Percentiles rank a stretch among this genome's conserved stretches.
Conservation (phyloP, 1,284 basidiomycete genomes). For the Psilocybe mexicana region DNA sequence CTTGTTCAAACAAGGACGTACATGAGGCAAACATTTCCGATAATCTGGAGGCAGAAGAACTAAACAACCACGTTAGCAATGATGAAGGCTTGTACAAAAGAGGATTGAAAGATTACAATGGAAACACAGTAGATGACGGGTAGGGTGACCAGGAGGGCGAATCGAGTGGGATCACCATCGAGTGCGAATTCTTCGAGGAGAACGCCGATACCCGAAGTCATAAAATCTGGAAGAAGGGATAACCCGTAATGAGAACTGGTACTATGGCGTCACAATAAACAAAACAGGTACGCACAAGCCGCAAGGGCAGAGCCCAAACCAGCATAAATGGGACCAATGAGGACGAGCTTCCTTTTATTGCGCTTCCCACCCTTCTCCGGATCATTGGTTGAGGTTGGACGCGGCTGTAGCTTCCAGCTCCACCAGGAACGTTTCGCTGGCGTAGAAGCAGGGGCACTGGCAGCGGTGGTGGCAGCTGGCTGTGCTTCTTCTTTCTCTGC, state of each 20-base stretch:
- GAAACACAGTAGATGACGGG: slow-evolving; percentile 76
- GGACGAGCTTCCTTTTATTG: slow-evolving; percentile 41
- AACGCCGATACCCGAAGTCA: slow-evolving; percentile 52
- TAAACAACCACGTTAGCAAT: slow-evolving; percentile 23
- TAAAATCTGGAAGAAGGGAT: slow-evolving; percentile 47
- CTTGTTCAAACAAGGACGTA: slow-evolving; percentile 19
- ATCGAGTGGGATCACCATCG: slow-evolving; percentile 62
- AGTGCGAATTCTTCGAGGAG: slow-evolving; percentile 70
- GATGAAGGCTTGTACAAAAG: not conserved
- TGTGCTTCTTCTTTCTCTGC: slow-evolving; percentile 10
- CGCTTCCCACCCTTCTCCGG: slow-evolving; percentile 36
- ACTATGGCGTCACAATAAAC: slow-evolving; percentile 4
- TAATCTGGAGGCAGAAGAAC: slow-evolving; percentile 73
- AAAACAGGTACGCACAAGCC: slow-evolving; percentile 46
- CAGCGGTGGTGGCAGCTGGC: not conserved
- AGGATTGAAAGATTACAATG: slow-evolving; percentile 46
- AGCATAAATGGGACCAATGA: slow-evolving; percentile 76
- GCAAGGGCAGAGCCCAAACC: slow-evolving; percentile 67
- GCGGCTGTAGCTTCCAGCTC: slow-evolving; percentile 41
- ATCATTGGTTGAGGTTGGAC: slow-evolving; percentile 25
- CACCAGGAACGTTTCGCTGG: slow-evolving; percentile 31
- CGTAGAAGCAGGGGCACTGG: slow-evolving; percentile 8
- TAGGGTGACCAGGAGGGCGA: slow-evolving; percentile 61
- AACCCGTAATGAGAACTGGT: not conserved
- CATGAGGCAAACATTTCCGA: slow-evolving; percentile 64